Evolutionary conservation across 2,329 filamentous ascomycete species (phyloP).

Genomic region (Verticillium tricorpus): DNA sequence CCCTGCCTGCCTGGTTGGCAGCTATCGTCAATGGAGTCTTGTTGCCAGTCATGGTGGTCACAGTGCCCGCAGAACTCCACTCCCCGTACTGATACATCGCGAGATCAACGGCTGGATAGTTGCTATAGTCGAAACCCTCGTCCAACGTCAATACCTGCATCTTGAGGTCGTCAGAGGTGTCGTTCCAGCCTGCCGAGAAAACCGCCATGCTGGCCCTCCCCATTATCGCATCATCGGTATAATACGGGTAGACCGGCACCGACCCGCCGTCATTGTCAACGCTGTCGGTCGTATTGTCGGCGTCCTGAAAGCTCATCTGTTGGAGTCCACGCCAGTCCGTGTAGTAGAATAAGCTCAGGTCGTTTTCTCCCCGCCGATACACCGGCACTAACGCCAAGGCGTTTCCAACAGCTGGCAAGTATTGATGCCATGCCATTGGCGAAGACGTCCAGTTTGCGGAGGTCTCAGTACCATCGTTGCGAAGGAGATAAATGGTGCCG

Average conservation of each 20-base stretch:
- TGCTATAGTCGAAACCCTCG: not conserved
- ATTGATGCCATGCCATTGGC: constrained; percentile 4
- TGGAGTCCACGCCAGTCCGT: constrained; percentile 3
- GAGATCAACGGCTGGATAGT: not conserved
- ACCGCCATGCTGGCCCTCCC: constrained; percentile 3
- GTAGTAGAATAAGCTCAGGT: constrained; percentile 7
- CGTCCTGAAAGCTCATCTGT: constrained; percentile 1
- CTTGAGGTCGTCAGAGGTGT: constrained; percentile 4
- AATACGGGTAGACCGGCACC: no score
- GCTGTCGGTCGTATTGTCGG: constrained; percentile 3
- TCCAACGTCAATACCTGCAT: constrained; percentile 5
- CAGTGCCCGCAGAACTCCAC: constrained; percentile 4
- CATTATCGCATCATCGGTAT: not conserved
- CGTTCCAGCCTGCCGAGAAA: constrained; percentile 9
- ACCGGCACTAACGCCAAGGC: constrained; percentile 7
- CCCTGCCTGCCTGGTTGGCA: constrained; percentile 8
- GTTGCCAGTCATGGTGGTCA: constrained; percentile 5
- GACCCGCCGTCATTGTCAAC: not conserved
- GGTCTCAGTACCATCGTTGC: constrained; percentile 3
- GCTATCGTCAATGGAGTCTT: constrained; percentile 7
- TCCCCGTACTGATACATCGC: constrained; percentile 4
- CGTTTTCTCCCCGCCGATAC: constrained; percentile 1
- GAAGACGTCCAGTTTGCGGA: constrained; percentile 4
- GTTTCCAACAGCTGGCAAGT: constrained; percentile 5
- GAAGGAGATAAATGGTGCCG: constrained; percentile 5